Conservation (phyloP, 371 early-diverging fungal genomes). For the Mortierella polycephala region DNA sequence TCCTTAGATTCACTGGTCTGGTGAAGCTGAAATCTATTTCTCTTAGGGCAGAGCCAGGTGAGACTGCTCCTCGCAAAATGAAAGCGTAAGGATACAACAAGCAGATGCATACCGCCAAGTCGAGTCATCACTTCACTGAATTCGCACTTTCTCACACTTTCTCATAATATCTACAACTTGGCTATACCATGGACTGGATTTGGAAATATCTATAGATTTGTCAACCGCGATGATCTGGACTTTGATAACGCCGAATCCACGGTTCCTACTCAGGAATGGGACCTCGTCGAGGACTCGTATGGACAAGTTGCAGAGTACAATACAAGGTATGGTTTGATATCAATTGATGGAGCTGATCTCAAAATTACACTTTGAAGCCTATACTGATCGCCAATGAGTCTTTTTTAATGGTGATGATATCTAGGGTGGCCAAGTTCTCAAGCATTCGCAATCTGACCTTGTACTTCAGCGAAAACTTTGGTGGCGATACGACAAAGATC, state of each 20-base stretch:
- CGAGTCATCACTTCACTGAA: not conserved
- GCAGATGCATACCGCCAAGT: too few species aligned
- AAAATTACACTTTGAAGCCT: not conserved
- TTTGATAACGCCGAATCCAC: slow-evolving; percentile 85
- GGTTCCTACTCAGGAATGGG: slow-evolving; percentile 82
- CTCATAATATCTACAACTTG: not conserved
- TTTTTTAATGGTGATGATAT: not conserved
- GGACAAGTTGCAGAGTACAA: slow-evolving; percentile 73
- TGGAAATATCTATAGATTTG: slow-evolving; percentile 64
- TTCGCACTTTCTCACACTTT: not conserved
- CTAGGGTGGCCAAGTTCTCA: slow-evolving; percentile 83
- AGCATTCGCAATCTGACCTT: slow-evolving; percentile 84
- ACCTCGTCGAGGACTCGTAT: slow-evolving; percentile 70
- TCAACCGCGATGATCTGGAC: slow-evolving; percentile 91
- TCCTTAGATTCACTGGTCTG: slow-evolving; percentile 80
- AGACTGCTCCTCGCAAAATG: slow-evolving; percentile 75
- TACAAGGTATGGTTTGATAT: slow-evolving; percentile 55
- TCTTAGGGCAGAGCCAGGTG: slow-evolving; percentile 75
- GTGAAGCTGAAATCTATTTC: slow-evolving; percentile 93
- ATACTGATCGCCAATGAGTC: not conserved
- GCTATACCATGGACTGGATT: not conserved
- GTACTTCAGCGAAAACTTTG: slow-evolving; percentile 85
- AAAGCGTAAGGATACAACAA: slow-evolving; percentile 70
- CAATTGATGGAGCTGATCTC: not conserved
- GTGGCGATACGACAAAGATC: slow-evolving; percentile 78